These are phyloP conservation scores for Zarea fungicola DNA, from an alignment of 2,329 filamentous ascomycete species.

Conservation along the genomic window DNA sequence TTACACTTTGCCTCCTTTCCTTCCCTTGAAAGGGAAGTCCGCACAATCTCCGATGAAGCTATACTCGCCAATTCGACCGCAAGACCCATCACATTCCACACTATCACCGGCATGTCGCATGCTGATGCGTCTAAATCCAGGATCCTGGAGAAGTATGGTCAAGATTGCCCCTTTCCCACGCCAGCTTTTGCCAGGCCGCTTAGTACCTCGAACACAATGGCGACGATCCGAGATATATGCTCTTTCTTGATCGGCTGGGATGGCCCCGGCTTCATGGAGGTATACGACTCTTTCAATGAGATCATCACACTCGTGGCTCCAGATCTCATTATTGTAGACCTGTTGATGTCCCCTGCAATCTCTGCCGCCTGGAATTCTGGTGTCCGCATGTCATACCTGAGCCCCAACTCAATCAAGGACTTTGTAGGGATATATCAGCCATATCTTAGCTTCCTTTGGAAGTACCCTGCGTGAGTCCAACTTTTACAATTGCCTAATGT, in stretches of 20 bases:
- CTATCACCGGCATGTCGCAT: conserved; percentile 19
- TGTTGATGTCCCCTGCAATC: conserved; percentile 37
- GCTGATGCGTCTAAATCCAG: conserved; percentile 12
- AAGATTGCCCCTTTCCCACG: conserved; percentile 1
- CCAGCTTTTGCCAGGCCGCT: conserved; percentile 12
- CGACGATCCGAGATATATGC: conserved; percentile 29
- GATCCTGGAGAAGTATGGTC: not conserved
- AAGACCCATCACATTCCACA: conserved; percentile 25
- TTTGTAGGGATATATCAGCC: conserved; percentile 36
- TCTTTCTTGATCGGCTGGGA: conserved; percentile 19
- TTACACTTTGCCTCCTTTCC: conserved; percentile 41
- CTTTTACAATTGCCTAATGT: not conserved
- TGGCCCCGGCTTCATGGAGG: conserved; percentile 32
- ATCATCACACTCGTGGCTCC: conserved; percentile 34
- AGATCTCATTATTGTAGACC: conserved; percentile 37
- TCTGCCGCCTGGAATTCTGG: conserved; percentile 35
- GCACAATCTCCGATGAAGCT: conserved; percentile 13
- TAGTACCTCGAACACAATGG: conserved; percentile 19
- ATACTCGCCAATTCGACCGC: not conserved
- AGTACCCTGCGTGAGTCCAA: conserved; percentile 30
- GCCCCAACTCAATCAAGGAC: conserved; percentile 40
- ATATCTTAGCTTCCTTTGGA: conserved; percentile 27
- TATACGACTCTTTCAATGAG: conserved; percentile 32
- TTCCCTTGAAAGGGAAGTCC: conserved; percentile 23
- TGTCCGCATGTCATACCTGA: conserved; percentile 32